Evolutionary conservation across 108 stramenopile species (phyloP).

Genomic region (Pseudonitzschia multiseries): DNA sequence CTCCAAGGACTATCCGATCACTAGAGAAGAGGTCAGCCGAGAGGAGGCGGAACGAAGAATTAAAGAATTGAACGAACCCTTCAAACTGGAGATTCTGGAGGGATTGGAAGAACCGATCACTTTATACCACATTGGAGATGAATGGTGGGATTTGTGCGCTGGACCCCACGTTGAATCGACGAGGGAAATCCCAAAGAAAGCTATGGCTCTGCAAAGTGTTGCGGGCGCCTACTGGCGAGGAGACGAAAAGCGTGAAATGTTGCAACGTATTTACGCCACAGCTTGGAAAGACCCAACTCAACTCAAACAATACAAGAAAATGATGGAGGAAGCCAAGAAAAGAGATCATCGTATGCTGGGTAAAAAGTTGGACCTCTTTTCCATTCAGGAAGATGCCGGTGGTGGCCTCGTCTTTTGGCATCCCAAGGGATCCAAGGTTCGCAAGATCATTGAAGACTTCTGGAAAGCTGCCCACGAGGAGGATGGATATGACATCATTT

Average conservation of each 20-base stretch:
- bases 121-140: constrained; percentile 92
- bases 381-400: constrained; percentile 93
- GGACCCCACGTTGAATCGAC: constrained; percentile 95
- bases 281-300: constrained; percentile 91
- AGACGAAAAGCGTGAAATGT: constrained; percentile 94
- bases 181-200: constrained; percentile 82
- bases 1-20: constrained; percentile 81
- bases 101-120: constrained; percentile 94
- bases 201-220: constrained; percentile 80
- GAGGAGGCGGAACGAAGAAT: constrained; percentile 90
- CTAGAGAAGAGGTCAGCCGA: constrained; percentile 85
- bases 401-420: constrained; percentile 80
- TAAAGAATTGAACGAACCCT: constrained; percentile 80
- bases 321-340: constrained; percentile 94
- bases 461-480: constrained; percentile 86
- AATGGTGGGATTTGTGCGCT: constrained; percentile 99
- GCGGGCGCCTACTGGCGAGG: constrained; percentile 99
- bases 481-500: constrained; percentile 92
- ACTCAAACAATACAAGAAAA: constrained; percentile 83
- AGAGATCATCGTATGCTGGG: constrained; percentile 97
- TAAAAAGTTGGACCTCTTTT: constrained; percentile 93
- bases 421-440: constrained; percentile 92
- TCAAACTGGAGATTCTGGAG: constrained; percentile 95
- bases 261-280: constrained; percentile 95
- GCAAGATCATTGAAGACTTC: constrained; percentile 91